These are phyloP conservation scores for Colletotrichum sp. DNA, from an alignment of 2,329 filamentous ascomycete species.

Conservation along the genomic window DNA sequence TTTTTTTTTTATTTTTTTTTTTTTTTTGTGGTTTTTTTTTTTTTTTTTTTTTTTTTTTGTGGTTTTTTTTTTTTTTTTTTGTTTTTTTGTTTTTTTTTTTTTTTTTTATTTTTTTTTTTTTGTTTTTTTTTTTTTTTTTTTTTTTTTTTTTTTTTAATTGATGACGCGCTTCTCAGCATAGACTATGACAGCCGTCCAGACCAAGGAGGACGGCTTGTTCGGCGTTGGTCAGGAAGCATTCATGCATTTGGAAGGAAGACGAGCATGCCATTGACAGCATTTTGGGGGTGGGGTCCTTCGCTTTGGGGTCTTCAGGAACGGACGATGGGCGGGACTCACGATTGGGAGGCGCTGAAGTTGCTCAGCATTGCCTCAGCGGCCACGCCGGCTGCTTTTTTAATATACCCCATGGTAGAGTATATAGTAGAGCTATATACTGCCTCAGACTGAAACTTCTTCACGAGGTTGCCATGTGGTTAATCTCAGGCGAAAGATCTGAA, in stretches of 20 bases:
- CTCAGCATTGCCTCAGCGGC: not conserved
- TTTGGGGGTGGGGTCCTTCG: not conserved
- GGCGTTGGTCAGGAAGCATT: slow-evolving; percentile 22
- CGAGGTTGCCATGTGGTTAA: too few species aligned
- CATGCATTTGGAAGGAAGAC: slow-evolving; percentile 17
- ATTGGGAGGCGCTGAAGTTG: not conserved
- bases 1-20: too few species aligned
- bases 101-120: not conserved
- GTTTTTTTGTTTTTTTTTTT: not conserved
- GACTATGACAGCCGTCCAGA: not conserved
- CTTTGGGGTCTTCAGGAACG: slow-evolving; percentile 2
- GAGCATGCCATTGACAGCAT: slow-evolving; percentile 19
- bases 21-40: too few species aligned
- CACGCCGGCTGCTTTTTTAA: slow-evolving; percentile 1
- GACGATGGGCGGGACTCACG: not conserved
- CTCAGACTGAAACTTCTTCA: not conserved
- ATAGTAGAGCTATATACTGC: slow-evolving; percentile 11
- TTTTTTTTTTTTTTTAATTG: not conserved
- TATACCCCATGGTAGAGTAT: slow-evolving; percentile 18
- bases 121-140: not conserved
- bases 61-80: too few species aligned
- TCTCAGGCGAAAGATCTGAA: not conserved
- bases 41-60: too few species aligned
- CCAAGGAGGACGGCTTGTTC: not conserved
- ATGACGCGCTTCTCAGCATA: not conserved